Evolutionary conservation across 805 yeast genomes (phyloP).

Genomic region (Lipomyces sp.): DNA sequence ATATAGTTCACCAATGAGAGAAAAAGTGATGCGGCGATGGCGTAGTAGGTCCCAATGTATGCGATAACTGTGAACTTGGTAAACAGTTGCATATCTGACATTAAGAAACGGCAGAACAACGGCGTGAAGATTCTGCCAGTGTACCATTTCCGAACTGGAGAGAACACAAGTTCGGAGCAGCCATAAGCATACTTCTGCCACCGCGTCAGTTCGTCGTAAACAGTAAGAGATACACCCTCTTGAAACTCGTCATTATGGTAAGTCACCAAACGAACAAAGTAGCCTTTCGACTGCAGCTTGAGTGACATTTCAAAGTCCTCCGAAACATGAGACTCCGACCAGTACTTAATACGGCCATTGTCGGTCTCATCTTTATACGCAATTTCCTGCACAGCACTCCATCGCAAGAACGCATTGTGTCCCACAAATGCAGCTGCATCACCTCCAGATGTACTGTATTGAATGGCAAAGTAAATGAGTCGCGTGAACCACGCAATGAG

Average conservation of each 20-base stretch:
- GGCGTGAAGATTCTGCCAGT: conserved; percentile 13
- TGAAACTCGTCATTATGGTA: conserved; percentile 17
- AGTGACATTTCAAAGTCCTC: conserved; percentile 24
- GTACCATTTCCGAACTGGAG: conserved; percentile 15
- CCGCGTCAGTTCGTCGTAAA: conserved; percentile 20
- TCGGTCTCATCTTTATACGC: conserved; percentile 16
- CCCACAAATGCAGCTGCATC: conserved; percentile 28
- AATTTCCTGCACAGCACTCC: conserved; percentile 24
- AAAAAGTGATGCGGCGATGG: conserved; percentile 14
- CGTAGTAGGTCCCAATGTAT: conserved; percentile 27
- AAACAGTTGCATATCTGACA: conserved; percentile 7
- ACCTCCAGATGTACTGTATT: conserved; percentile 15
- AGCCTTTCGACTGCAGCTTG: conserved; percentile 17
- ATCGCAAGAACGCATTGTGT: conserved; percentile 24
- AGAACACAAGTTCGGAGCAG: conserved; percentile 21
- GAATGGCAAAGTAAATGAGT: conserved; percentile 20
- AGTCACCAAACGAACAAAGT: conserved; percentile 12
- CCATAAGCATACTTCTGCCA: conserved; percentile 29
- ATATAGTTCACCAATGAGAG: conserved; percentile 15
- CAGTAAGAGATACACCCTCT: conserved; percentile 28
- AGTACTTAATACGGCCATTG: conserved; percentile 14
- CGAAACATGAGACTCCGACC: conserved; percentile 25
- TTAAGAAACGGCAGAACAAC: conserved; percentile 13
- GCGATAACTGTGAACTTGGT: conserved; percentile 19
- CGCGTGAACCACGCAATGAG: conserved; percentile 24